These are phyloP conservation scores for Exophiala bonariae DNA, from an alignment of 2,329 filamentous ascomycete species.

Conservation along the genomic window DNA sequence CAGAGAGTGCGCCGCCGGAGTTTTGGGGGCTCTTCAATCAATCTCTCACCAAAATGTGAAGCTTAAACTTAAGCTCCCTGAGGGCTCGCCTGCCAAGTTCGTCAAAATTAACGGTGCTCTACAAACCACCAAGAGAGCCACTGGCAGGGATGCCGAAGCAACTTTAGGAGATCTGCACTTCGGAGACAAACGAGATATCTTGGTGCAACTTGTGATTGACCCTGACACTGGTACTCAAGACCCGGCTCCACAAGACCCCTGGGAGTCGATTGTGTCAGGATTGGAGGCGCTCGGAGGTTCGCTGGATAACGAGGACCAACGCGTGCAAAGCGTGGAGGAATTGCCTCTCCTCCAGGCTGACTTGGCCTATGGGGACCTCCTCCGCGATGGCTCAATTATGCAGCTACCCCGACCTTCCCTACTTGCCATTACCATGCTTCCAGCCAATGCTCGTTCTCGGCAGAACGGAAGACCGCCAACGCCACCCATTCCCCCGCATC, in stretches of 20 bases:
- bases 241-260: constrained; percentile 85
- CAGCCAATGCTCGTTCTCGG: constrained; percentile 66
- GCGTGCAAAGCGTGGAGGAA: constrained; percentile 85
- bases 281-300: constrained; percentile 89
- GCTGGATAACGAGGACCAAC: constrained; percentile 80
- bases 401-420: constrained; percentile 88
- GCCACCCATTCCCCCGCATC: constrained; percentile 90
- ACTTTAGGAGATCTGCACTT: constrained; percentile 89
- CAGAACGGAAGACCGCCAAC: constrained; percentile 53
- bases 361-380: constrained; percentile 87
- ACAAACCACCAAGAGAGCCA: constrained; percentile 94
- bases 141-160: constrained; percentile 90
- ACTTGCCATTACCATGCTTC: constrained; percentile 89
- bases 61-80: constrained; percentile 87
- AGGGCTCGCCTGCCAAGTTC: constrained; percentile 96
- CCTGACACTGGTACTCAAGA: constrained; percentile 83
- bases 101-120: constrained; percentile 97
- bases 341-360: constrained; percentile 94
- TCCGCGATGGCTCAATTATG: constrained; percentile 80
- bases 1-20: constrained; percentile 90
- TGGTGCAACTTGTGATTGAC: constrained; percentile 89
- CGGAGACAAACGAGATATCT: constrained; percentile 89
- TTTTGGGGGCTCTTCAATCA: constrained; percentile 85
- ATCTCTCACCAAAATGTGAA: constrained; percentile 98
- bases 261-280: constrained; percentile 96